Percentiles rank a stretch among this genome's conserved stretches.
These are phyloP conservation scores for Eimeria zaria DNA, from an alignment of 169 alveolate genomes.

Conservation along the genomic window DNA sequence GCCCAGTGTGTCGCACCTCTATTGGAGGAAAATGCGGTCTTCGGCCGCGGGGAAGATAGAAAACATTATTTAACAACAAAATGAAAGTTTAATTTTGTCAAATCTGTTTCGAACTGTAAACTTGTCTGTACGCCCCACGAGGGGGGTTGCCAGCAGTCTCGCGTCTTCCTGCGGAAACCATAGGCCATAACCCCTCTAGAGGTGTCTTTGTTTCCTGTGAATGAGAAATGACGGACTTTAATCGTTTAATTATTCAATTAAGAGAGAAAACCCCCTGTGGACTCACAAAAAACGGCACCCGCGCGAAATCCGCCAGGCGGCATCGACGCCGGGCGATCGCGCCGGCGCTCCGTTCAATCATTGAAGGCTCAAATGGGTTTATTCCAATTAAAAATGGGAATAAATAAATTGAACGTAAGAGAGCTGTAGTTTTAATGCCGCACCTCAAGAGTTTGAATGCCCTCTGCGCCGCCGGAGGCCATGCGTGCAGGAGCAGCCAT, in stretches of 20 bases:
- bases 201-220: background rate
- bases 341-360: background rate
- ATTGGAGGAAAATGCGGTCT: background rate
- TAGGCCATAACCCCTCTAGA: background rate
- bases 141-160: background rate
- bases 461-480: background rate
- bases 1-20: background rate
- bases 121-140: constrained; percentile 10
- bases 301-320: background rate
- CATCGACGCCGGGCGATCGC: constrained; percentile 50
- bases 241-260: background rate
- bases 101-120: background rate
- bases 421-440: background rate
- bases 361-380: background rate
- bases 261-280: background rate
- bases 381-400: background rate
- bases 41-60: background rate
- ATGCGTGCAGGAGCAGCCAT: background rate
- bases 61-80: background rate
- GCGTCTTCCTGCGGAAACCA: background rate
- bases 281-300: background rate
- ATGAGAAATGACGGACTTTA: background rate
- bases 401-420: background rate
- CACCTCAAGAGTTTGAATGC: background rate
- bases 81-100: background rate